Evolutionary conservation across 805 yeast genomes (phyloP).

Genomic region (Debaryomyces castellii): DNA sequence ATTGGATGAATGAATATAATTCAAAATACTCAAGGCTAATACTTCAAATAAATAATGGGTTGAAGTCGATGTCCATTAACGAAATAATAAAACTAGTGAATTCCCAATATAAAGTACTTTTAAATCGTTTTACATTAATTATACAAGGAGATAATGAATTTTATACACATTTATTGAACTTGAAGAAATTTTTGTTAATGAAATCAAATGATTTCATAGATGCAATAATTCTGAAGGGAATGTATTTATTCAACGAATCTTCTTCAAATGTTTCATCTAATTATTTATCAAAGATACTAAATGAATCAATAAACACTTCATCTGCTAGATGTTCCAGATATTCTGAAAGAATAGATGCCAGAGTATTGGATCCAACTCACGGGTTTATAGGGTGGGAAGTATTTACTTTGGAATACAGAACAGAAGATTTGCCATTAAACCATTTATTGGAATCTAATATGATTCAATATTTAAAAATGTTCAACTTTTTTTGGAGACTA

Average conservation of each 20-base stretch:
- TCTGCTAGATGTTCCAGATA: slow-evolving; percentile 45
- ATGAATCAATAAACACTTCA: slow-evolving; percentile 59
- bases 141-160: slow-evolving; percentile 51
- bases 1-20: slow-evolving; percentile 56
- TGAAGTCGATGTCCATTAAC: slow-evolving; percentile 33
- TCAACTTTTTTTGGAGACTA: slow-evolving; percentile 82
- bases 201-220: slow-evolving; percentile 83
- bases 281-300: slow-evolving; percentile 62
- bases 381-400: slow-evolving; percentile 85
- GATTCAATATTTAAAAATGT: slow-evolving; percentile 63
- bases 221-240: slow-evolving; percentile 55
- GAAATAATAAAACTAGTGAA: slow-evolving; percentile 32
- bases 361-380: slow-evolving; percentile 71
- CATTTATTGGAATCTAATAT: slow-evolving; percentile 37
- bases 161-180: slow-evolving; percentile 53
- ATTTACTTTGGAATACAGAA: slow-evolving; percentile 77
- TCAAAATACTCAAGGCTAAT: slow-evolving; percentile 29
- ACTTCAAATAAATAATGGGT: slow-evolving; percentile 30
- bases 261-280: slow-evolving; percentile 64
- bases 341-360: slow-evolving; percentile 69
- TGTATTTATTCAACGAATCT: slow-evolving; percentile 54
- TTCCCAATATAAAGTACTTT: slow-evolving; percentile 51
- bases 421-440: slow-evolving; percentile 55
- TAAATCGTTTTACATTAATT: slow-evolving; percentile 49
- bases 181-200: slow-evolving; percentile 68